Base-by-base conservation (phyloP, 2,329 filamentous ascomycete species). In the Penicillium aurantiogriseum region DNA sequence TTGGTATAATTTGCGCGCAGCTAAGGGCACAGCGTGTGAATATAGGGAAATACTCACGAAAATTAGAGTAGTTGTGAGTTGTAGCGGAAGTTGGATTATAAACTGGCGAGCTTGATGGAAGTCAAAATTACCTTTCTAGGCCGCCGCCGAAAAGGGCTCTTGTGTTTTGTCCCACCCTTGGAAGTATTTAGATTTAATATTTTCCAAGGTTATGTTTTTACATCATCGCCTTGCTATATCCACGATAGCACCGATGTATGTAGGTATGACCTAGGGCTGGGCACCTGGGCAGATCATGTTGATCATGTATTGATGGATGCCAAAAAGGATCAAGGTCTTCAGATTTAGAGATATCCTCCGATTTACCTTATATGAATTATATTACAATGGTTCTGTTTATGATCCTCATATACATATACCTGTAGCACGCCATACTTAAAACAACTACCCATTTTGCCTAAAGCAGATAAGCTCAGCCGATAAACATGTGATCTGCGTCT, bases 391-490 rank as follows among this genome's bases (percentile, higher is more conserved):
- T 33, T 33, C 31, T 6, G 31, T 33, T 33, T 15, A 33, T 33
- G 29, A 33, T 33, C 31, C 29, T 31, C 10, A 33, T 33, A 33
- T 33, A 31, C 7, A 8, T 25, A 25, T 8, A 25, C 25, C 21
- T 23, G 23, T 25, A 25, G 25, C 25, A 27, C 6, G 25, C 25
- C 25, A 25, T 23, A 23, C 3, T 4, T 23, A 23, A 23, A 23
- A 23, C 23, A 23, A 23, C 23, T 23, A 3, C 23, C 23, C 23
- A 23, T 23, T 23, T 27, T 53, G 27, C 48, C 43, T 19, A 29
- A 56, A 56, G n/a, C 19, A 40, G 52, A 44, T 55, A 55, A 51
- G 46, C 39, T 44, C 36, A 54, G 11, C 1, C 31, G 29, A 38
- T 49, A 40, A 35, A 29, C 36, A 40, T 49, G 54, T 38, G 33